These are phyloP conservation scores for Biscutella laevigata DNA, from an alignment of 441 rosid genomes.

Conservation along the genomic window DNA sequence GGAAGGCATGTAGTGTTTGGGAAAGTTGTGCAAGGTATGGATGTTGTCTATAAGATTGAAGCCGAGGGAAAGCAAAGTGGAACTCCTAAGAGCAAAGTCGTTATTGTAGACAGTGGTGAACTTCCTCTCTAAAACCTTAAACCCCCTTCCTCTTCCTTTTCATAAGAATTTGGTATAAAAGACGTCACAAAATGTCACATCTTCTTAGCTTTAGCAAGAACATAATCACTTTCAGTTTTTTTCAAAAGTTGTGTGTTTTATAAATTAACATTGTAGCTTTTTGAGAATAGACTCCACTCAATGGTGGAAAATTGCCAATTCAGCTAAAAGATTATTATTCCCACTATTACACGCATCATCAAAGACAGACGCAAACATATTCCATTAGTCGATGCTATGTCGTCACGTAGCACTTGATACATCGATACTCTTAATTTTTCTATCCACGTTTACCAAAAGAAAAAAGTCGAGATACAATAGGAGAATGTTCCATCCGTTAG, in stretches of 20 bases:
- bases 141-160: neutral
- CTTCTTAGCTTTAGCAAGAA: neutral
- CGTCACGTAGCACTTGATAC: too few relatives aligned
- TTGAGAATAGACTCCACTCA: too few relatives aligned
- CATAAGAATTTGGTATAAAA: neutral
- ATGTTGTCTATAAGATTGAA: constrained; percentile 74
- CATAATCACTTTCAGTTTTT: neutral
- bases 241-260: neutral
- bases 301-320: too few relatives aligned
- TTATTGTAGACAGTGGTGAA: constrained; percentile 75
- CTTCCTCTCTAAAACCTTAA: constrained; percentile 42
- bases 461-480: too few relatives aligned
- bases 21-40: constrained; percentile 86
- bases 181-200: neutral
- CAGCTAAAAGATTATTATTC: too few relatives aligned
- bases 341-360: too few relatives aligned
- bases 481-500: too few relatives aligned
- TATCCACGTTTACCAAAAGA: too few relatives aligned
- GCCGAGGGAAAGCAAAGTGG: constrained; percentile 78
- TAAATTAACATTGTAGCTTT: neutral
- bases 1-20: constrained; percentile 90
- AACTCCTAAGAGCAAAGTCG: constrained; percentile 66
- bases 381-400: too few relatives aligned
- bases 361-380: too few relatives aligned
- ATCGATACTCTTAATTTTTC: too few relatives aligned